Evolutionary conservation across 148 eudicot species (phyloP).

Genomic region (Euryodendron excelsum): DNA sequence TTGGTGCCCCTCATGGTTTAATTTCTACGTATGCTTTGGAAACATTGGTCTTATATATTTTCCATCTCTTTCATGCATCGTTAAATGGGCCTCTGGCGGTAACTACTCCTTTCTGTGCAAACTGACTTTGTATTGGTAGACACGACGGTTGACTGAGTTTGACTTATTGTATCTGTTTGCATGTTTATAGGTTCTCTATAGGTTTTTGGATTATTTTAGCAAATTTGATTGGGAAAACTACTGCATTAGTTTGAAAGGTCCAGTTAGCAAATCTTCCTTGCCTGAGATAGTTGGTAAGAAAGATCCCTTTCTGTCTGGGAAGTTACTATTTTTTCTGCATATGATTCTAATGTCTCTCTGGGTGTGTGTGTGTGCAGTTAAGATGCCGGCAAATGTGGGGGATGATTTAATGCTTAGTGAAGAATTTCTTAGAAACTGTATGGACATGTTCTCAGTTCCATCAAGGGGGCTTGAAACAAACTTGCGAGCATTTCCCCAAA

Average conservation of each 20-base stretch:
- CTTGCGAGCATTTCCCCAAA: conserved; percentile 33
- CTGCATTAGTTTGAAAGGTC: conserved; percentile 63
- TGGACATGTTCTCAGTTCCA: conserved; percentile 44
- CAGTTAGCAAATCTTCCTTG: conserved; percentile 47
- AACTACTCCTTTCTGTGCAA: conserved; percentile 8
- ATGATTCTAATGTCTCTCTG: neutral
- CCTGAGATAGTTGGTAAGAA: conserved; percentile 52
- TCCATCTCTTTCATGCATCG: conserved; percentile 52
- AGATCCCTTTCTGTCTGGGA: neutral
- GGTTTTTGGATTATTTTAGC: conserved; percentile 58
- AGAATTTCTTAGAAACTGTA: conserved; percentile 43
- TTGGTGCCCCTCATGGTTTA: conserved; percentile 69
- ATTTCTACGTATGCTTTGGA: conserved; percentile 70
- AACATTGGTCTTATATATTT: conserved; percentile 53
- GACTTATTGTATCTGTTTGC: conserved; percentile 9
- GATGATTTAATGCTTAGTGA: conserved; percentile 33
- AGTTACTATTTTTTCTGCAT: neutral
- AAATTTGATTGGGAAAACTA: conserved; percentile 66
- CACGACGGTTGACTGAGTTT: neutral
- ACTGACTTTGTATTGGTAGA: neutral
- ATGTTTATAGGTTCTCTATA: conserved; percentile 45
- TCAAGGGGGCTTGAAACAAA: conserved; percentile 30
- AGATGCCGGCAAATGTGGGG: conserved; percentile 26
- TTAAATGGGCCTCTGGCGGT: conserved; percentile 56
- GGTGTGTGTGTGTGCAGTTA: conserved; percentile 32